phyloP scores from a whole-genome alignment of 2,329 filamentous ascomycete species.

The Trichophyton schoenleinii region DNA sequence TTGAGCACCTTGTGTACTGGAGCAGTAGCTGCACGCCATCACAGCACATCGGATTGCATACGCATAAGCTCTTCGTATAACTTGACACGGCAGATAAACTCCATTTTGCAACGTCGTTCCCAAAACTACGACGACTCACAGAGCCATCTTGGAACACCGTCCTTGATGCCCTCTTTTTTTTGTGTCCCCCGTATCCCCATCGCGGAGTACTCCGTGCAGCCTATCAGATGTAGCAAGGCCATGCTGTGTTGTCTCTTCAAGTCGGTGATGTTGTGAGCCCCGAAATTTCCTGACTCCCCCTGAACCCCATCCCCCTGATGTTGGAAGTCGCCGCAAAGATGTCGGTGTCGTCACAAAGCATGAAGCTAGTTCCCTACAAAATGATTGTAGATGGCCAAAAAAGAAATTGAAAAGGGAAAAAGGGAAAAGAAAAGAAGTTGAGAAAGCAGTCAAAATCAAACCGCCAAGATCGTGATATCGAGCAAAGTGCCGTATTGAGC shows the following conservation, averaged over 20 bases:
- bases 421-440: too few species aligned
- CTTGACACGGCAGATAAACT: neutral
- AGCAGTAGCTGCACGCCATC: neutral
- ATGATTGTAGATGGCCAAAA: neutral
- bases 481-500: neutral
- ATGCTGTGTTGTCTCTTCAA: neutral
- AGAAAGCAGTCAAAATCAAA: neutral
- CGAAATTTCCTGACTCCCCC: neutral
- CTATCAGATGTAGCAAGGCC: neutral
- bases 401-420: neutral
- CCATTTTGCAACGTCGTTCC: neutral
- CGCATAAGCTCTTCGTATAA: constrained; percentile 3
- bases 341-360: neutral
- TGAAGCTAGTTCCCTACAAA: neutral
- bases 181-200: neutral
- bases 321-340: neutral
- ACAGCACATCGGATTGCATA: neutral
- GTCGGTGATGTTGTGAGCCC: neutral
- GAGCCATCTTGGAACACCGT: neutral
- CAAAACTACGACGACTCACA: neutral
- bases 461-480: neutral
- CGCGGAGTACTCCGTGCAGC: neutral
- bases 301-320: neutral
- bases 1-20: neutral
- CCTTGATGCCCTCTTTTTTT: neutral